Percentiles rank a stretch among this genome's conserved stretches.
Conservation (phyloP, 2,329 filamentous ascomycete species). For the Ophiostoma novo-ulmi region DNA sequence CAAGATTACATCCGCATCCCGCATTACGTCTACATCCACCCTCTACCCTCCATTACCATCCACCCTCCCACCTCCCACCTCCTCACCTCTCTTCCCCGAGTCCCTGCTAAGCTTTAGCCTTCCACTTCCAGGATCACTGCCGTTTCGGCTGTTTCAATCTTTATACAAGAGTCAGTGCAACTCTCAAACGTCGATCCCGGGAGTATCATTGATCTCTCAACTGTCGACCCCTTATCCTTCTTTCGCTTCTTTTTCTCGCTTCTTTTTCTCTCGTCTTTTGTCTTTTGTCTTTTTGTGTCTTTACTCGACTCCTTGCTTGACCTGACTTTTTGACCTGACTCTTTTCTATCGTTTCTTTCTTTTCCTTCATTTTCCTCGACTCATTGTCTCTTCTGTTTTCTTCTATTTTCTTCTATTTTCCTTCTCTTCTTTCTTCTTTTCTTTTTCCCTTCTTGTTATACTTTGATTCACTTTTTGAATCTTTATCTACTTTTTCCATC, state of each 20-base stretch:
- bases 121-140: conserved; percentile 31
- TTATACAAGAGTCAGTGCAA: conserved; percentile 37
- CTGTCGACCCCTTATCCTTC: conserved; percentile 13
- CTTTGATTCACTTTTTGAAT: conserved; percentile 1
- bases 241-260: conserved; percentile 17
- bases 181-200: conserved; percentile 39
- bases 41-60: background rate
- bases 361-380: background rate
- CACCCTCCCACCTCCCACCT: background rate
- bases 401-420: background rate
- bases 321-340: background rate
- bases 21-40: background rate
- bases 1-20: background rate
- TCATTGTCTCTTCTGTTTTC: background rate
- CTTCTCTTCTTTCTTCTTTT: background rate
- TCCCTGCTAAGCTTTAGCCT: background rate
- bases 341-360: background rate
- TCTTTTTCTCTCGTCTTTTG: background rate
- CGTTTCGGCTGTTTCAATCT: conserved; percentile 41
- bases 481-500: background rate
- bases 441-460: conserved; percentile 6
- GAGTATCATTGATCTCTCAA: conserved; percentile 29
- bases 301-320: background rate
- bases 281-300: background rate
- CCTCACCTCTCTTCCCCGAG: background rate